Evolutionary conservation across 805 yeast genomes (phyloP).

Genomic region (Brettanomyces nanus): DNA sequence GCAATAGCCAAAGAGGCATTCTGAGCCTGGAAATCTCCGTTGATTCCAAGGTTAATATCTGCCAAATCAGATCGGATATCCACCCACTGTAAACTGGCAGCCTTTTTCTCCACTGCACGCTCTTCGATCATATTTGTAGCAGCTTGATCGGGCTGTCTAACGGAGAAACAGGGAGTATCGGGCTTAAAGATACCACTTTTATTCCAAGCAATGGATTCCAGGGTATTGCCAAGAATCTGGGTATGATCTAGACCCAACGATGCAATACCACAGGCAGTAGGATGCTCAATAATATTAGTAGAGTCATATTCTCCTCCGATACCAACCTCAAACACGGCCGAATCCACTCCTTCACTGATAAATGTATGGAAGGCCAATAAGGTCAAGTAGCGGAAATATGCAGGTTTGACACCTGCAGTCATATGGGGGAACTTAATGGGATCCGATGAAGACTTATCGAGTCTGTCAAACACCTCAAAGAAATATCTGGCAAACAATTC

Average conservation of each 20-base stretch:
- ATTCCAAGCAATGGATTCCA: slow-evolving; percentile 91
- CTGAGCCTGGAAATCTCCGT: slow-evolving; percentile 74
- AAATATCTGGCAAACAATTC: slow-evolving; percentile 79
- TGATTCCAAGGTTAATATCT: slow-evolving; percentile 55
- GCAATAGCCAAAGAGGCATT: slow-evolving; percentile 87
- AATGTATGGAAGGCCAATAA: slow-evolving; percentile 87
- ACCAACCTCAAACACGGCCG: slow-evolving; percentile 96
- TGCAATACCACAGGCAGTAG: slow-evolving; percentile 79
- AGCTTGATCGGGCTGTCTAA: slow-evolving; percentile 38
- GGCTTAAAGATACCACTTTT: slow-evolving; percentile 87
- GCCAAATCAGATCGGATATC: slow-evolving; percentile 32
- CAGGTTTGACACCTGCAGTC: slow-evolving; percentile 70
- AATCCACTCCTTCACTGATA: slow-evolving; percentile 77
- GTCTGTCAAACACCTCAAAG: slow-evolving; percentile 87
- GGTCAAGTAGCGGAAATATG: slow-evolving; percentile 87
- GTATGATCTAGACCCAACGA: slow-evolving; percentile 91
- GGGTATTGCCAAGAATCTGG: slow-evolving; percentile 74
- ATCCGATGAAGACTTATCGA: slow-evolving; percentile 47
- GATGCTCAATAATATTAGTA: slow-evolving; percentile 77
- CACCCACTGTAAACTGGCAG: slow-evolving; percentile 43
- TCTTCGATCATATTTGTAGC: slow-evolving; percentile 49
- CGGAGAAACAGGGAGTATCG: slow-evolving; percentile 59
- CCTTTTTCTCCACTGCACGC: slow-evolving; percentile 60
- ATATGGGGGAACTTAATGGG: slow-evolving; percentile 60
- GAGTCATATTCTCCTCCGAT: slow-evolving; percentile 97